phyloP scores from a whole-genome alignment of 169 alveolate genomes.

The Plasmodium adleri region DNA sequence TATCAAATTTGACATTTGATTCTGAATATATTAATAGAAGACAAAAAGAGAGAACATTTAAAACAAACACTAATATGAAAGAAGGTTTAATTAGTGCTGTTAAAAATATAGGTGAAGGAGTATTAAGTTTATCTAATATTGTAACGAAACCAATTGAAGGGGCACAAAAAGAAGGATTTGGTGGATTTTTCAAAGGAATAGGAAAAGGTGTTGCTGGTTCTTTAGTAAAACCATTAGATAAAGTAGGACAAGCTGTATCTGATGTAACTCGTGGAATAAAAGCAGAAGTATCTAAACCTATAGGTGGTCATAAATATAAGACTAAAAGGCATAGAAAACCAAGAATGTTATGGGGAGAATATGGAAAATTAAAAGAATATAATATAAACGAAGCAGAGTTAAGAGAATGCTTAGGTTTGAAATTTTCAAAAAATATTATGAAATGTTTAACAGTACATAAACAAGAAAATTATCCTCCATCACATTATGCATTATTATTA shows the following conservation, averaged over 20 bases:
- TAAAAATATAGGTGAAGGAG: constrained; percentile 91
- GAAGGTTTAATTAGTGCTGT: constrained; percentile 91
- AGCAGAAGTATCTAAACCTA: constrained; percentile 89
- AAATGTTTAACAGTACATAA: constrained; percentile 78
- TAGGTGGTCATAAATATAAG: constrained; percentile 84
- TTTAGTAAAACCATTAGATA: constrained; percentile 92
- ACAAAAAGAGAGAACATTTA: constrained; percentile 82
- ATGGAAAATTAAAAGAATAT: constrained; percentile 84
- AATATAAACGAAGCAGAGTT: constrained; percentile 87
- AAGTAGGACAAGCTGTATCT: constrained; percentile 93
- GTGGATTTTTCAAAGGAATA: constrained; percentile 92
- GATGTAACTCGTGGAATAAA: constrained; percentile 91
- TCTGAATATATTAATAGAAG: constrained; percentile 91
- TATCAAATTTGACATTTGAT: constrained; percentile 92
- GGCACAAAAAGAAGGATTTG: constrained; percentile 92
- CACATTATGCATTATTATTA: constrained; percentile 50
- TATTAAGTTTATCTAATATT: constrained; percentile 89
- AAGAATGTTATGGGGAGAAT: constrained; percentile 93
- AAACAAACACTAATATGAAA: constrained; percentile 83
- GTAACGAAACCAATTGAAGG: constrained; percentile 94
- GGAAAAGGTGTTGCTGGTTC: constrained; percentile 94
- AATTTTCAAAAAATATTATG: constrained; percentile 85
- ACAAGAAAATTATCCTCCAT: constrained; percentile 74
- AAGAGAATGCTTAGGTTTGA: constrained; percentile 85
- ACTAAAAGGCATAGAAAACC: constrained; percentile 87